Base-by-base conservation (phyloP, 305 asterid genomes). In the Fraxinus nigra region DNA sequence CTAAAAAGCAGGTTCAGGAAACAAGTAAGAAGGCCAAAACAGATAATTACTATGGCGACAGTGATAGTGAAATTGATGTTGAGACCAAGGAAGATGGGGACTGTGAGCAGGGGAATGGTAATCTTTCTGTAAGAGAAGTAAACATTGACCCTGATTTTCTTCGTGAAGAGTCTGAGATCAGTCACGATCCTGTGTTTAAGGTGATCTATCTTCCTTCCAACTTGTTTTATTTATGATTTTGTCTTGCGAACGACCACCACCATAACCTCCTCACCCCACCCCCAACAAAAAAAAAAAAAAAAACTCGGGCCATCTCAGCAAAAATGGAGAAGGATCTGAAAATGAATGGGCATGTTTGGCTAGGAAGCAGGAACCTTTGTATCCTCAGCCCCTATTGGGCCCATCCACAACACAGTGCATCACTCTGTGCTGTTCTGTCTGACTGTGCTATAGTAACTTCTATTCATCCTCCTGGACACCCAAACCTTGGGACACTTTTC, bases 21-120 rank as follows among this genome's bases (percentile, higher is more conserved):
- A 77, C 87, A 13, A 88, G 65, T 18, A 86, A 86, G 84, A 86
- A 86, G 83, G 86, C 37, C 28, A 90, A 86, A 76, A 28, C 85
- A 20, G 91, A 92, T 88, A 86, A 88, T 85, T 93, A 79, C 86
- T 93, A 89, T 87, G 93, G 89, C 33, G 85, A 90, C 84, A 93
- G 95, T 82, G 98, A 94, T 76, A 88, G 97, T 88, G 98, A 93
- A 84, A 88, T 89, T 79, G 93, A 88, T 79, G 79, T 26, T 63
- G 94, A 85, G 77, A 80, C 84, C 51, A 85, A 78, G 78, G 93
- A 86, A 85, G 89, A 82, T 69, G 84, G 34, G 82, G 89, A 81
- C 77, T 79, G 72, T 59, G 88, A 83, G 81, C 84, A 76, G 72
- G 87, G 63, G 75, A 85, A 75, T 48, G 82, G 73, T 85, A 86